A percentile compares a stretch with the other conserved stretches of the same genome.
phyloP scores from a whole-genome alignment of 192 early-diverging fungal genomes.

The Backusella westeae region DNA sequence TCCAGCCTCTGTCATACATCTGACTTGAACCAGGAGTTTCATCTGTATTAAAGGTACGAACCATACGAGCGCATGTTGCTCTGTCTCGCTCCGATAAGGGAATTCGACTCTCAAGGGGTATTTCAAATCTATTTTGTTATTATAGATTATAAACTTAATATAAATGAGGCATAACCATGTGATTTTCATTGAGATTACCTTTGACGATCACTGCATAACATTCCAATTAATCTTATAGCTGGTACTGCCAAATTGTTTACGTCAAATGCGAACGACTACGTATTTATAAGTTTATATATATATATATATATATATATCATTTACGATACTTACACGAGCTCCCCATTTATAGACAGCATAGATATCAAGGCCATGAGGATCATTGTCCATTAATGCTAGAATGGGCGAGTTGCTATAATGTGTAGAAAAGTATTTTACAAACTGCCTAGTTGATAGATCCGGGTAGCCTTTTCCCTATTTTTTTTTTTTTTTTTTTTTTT shows the following conservation, averaged over 20 bases:
- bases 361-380: conserved; percentile 36
- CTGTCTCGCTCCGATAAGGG: conserved; percentile 15
- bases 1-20: not conserved
- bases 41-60: not conserved
- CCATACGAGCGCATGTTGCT: conserved; percentile 16
- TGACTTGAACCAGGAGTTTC: not conserved
- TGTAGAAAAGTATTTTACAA: conserved; percentile 21
- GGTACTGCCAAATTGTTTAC: conserved; percentile 21
- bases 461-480: conserved; percentile 36
- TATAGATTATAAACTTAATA: not conserved
- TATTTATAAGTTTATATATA: not conserved
- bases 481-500: too few species aligned
- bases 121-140: not conserved
- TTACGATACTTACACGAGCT: conserved; percentile 5
- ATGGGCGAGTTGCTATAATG: conserved; percentile 17
- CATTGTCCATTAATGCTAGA: conserved; percentile 29
- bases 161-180: not conserved
- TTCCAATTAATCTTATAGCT: conserved; percentile 20
- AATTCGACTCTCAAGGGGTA: conserved; percentile 2
- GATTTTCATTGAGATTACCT: not conserved
- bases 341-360: conserved; percentile 34
- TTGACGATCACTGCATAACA: conserved; percentile 17
- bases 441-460: conserved; percentile 24
- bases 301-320: conserved; percentile 1
- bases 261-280: conserved; percentile 14